Percentiles rank a stretch among this genome's conserved stretches.
These are phyloP conservation scores for Citrus unshiu DNA, from an alignment of 345 rosid genomes.

Conservation along the genomic window DNA sequence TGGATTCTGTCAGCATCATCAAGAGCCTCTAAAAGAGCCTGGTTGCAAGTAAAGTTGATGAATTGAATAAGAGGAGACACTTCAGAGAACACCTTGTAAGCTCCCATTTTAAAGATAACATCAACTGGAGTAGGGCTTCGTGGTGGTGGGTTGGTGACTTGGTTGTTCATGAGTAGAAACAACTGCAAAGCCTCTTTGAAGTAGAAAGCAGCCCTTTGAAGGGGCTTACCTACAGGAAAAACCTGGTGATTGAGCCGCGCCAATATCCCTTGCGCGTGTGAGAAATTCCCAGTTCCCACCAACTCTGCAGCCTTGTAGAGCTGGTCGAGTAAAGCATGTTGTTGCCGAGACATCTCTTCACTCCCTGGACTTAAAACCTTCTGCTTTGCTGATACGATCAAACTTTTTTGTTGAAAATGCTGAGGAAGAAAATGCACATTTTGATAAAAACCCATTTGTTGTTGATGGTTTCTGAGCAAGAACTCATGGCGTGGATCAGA, in stretches of 20 bases:
- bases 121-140: conserved; percentile 36
- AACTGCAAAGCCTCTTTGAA: conserved; percentile 61
- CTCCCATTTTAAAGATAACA: conserved; percentile 50
- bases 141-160: conserved; percentile 26
- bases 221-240: conserved; percentile 48
- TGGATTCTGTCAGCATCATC: conserved; percentile 39
- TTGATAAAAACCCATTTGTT: conserved; percentile 29
- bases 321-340: conserved; percentile 41
- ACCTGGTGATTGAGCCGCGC: conserved; percentile 98
- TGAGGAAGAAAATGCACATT: conserved; percentile 37
- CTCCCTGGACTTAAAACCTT: conserved; percentile 19
- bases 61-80: conserved; percentile 53
- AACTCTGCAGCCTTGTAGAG: conserved; percentile 53
- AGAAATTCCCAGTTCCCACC: conserved; percentile 52
- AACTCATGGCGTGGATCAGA: conserved; percentile 31
- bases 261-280: conserved; percentile 87
- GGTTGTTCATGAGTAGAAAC: conserved; percentile 34
- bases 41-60: conserved; percentile 51
- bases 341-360: conserved; percentile 26
- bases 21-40: conserved; percentile 51
- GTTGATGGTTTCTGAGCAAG: conserved; percentile 26
- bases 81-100: conserved; percentile 50
- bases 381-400: conserved; percentile 29
- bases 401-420: conserved; percentile 25
- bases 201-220: conserved; percentile 53